These are phyloP conservation scores for Rhizopogon parksii DNA, from an alignment of 1,284 basidiomycete genomes.

Conservation along the genomic window DNA sequence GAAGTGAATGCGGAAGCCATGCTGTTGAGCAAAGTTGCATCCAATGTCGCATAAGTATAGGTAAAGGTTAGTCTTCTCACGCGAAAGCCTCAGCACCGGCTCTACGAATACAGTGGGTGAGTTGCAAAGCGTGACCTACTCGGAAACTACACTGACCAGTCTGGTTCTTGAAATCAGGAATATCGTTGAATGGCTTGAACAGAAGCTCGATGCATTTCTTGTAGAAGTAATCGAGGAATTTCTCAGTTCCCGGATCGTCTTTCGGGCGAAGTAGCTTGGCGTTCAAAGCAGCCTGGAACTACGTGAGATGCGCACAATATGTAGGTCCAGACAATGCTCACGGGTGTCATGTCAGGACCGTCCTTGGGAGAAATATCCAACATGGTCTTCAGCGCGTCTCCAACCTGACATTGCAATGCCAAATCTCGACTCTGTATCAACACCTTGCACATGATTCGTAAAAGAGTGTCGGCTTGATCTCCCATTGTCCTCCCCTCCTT, in stretches of 20 bases:
- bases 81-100: constrained; percentile 45
- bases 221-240: constrained; percentile 92
- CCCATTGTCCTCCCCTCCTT: constrained; percentile 46
- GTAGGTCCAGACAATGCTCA: constrained; percentile 16
- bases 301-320: constrained; percentile 5
- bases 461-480: constrained; percentile 66
- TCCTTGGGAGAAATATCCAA: constrained; percentile 64
- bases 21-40: constrained; percentile 82
- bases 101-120: constrained; percentile 32
- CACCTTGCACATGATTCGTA: constrained; percentile 71
- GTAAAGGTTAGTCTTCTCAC: constrained; percentile 72
- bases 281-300: constrained; percentile 20
- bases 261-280: constrained; percentile 52
- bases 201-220: constrained; percentile 68
- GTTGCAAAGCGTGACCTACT: background rate
- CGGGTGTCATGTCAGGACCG: constrained; percentile 32
- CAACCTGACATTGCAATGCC: constrained; percentile 86
- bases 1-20: constrained; percentile 87
- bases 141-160: constrained; percentile 39
- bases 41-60: constrained; percentile 86
- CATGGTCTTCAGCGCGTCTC: constrained; percentile 83
- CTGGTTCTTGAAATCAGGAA: constrained; percentile 69
- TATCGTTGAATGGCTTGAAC: constrained; percentile 71
- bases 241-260: constrained; percentile 81
- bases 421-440: constrained; percentile 76